phyloP scores from a whole-genome alignment of 495 filamentous ascomycete genomes.

The Aspergillus leporis region DNA sequence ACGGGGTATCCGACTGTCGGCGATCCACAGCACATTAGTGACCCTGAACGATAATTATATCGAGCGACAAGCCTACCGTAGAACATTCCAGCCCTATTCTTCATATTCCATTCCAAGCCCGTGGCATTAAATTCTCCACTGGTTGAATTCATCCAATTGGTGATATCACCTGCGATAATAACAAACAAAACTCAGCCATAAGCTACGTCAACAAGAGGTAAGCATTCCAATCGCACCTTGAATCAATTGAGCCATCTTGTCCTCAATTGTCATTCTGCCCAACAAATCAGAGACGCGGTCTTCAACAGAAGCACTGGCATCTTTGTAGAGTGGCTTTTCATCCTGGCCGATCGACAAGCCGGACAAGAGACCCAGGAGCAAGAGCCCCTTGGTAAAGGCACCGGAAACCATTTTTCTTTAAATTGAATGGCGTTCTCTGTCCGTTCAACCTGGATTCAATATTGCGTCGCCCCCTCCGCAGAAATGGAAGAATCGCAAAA shows the following conservation, averaged over 20 bases:
- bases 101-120: conserved; percentile 65
- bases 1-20: conserved; percentile 60
- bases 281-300: conserved; percentile 63
- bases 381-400: conserved; percentile 27
- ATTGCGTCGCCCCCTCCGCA: not conserved
- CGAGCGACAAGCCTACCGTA: conserved; percentile 41
- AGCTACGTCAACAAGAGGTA: not conserved
- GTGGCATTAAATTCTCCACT: conserved; percentile 61
- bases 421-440: not conserved
- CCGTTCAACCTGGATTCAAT: not conserved
- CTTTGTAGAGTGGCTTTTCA: conserved; percentile 54
- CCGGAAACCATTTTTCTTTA: conserved; percentile 24
- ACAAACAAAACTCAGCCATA: not conserved
- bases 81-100: conserved; percentile 61
- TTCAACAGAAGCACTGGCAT: conserved; percentile 59
- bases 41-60: not conserved
- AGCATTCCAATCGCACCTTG: conserved; percentile 42
- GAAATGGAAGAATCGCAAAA: not conserved
- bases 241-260: conserved; percentile 67
- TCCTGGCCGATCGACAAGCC: conserved; percentile 23
- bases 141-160: conserved; percentile 66
- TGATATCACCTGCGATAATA: conserved; percentile 53
- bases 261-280: conserved; percentile 67
- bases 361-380: conserved; percentile 32
- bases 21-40: not conserved